phyloP scores from a whole-genome alignment of 1,284 basidiomycete species.

The Waitea zeae region DNA sequence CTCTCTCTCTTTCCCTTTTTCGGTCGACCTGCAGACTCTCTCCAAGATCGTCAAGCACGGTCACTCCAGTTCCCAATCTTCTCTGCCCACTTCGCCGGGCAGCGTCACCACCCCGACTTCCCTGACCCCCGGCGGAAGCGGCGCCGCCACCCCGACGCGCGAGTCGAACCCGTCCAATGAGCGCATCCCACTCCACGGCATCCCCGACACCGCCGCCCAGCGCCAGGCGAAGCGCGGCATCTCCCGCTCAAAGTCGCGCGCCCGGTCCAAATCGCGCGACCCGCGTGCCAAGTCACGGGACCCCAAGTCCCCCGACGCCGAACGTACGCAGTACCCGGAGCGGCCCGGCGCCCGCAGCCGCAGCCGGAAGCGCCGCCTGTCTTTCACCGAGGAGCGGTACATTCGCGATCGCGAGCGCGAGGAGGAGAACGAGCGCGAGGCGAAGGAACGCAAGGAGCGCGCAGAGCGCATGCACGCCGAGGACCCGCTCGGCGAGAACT shows the following conservation, averaged over 20 bases:
- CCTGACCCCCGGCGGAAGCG: too few relatives aligned
- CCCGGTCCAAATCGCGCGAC: constrained; percentile 3
- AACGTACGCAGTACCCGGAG: background rate
- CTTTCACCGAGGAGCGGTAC: background rate
- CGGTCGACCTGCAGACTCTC: too few relatives aligned
- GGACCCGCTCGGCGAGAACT: background rate
- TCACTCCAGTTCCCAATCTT: too few relatives aligned
- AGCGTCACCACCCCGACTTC: too few relatives aligned
- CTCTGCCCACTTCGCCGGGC: too few relatives aligned
- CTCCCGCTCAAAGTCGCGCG: background rate
- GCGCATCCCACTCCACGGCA: too few relatives aligned
- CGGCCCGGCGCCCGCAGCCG: background rate
- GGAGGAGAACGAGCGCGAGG: background rate
- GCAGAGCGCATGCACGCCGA: background rate
- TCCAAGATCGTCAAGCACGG: too few relatives aligned
- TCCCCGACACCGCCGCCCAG: background rate
- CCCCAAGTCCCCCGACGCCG: background rate
- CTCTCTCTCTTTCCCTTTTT: too few relatives aligned
- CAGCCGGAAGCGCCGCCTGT: background rate
- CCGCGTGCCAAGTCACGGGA: constrained; percentile 3
- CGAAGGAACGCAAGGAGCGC: background rate
- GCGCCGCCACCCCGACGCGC: too few relatives aligned
- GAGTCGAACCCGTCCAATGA: too few relatives aligned
- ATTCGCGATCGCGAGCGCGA: background rate
- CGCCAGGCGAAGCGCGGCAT: background rate